phyloP scores from a whole-genome alignment of 2,329 filamentous ascomycete species.

The Rachicladosporium sp. region DNA sequence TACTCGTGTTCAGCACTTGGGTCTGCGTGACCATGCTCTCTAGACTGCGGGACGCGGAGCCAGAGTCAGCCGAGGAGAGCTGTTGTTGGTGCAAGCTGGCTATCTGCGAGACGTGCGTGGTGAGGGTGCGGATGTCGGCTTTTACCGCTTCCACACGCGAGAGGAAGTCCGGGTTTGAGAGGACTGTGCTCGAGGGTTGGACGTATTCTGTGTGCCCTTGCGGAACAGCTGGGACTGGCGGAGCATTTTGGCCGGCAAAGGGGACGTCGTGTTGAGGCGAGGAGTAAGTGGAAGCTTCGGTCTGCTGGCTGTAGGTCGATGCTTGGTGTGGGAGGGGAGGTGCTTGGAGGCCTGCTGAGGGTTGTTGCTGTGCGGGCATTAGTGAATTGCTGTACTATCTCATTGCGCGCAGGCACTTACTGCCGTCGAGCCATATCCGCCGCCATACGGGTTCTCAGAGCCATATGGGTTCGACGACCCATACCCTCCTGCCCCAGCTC shows the following conservation, averaged over 20 bases:
- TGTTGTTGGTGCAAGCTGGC: constrained; percentile 59
- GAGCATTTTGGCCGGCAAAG: constrained; percentile 25
- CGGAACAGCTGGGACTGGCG: constrained; percentile 36
- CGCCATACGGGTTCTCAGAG: constrained; percentile 27
- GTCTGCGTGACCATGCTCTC: constrained; percentile 58
- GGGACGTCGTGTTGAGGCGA: constrained; percentile 10
- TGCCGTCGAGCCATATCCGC: constrained; percentile 14
- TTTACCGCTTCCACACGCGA: constrained; percentile 53
- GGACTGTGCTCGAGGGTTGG: constrained; percentile 26
- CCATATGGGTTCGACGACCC: constrained; percentile 23
- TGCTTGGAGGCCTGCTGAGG: constrained; percentile 11
- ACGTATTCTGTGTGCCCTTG: constrained; percentile 37
- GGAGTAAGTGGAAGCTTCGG: constrained; percentile 5
- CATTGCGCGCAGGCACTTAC: constrained; percentile 4
- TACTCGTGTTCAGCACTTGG: constrained; percentile 59
- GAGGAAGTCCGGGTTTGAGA: constrained; percentile 48
- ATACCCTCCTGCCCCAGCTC: constrained; percentile 8
- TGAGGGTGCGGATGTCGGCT: constrained; percentile 54
- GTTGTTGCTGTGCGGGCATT: constrained; percentile 2
- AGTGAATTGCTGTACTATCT: constrained; percentile 2
- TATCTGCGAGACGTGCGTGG: constrained; percentile 55
- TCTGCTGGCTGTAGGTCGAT: constrained; percentile 17
- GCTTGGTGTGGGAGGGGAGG: constrained; percentile 26
- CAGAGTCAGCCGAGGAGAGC: constrained; percentile 50
- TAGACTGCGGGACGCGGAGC: constrained; percentile 39